Percentiles rank a stretch among this genome's conserved stretches.
Evolutionary conservation across 2,329 filamentous ascomycete species (phyloP).

Genomic region (Hypocrella siamensis): DNA sequence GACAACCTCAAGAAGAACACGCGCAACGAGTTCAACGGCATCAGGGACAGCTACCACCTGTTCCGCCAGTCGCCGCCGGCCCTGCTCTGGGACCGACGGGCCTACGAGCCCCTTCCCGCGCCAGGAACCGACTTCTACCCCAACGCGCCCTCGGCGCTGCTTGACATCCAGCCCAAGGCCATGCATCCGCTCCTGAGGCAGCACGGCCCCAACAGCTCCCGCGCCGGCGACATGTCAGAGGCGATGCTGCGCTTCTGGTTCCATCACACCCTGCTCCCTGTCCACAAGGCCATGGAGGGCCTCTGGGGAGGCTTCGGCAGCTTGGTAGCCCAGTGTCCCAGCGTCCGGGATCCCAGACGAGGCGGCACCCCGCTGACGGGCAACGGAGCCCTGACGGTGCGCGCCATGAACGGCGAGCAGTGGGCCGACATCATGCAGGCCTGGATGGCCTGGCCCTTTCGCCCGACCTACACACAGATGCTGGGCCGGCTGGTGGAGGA

Average conservation of each 20-base stretch:
- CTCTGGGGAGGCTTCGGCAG: constrained; percentile 46
- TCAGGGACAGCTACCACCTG: constrained; percentile 38
- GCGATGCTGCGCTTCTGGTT: constrained; percentile 28
- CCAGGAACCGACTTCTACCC: constrained; percentile 51
- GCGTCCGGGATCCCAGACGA: constrained; percentile 26
- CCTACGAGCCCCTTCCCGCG: constrained; percentile 52
- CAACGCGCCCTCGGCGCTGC: constrained; percentile 34
- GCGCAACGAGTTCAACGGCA: constrained; percentile 19
- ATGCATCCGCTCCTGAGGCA: constrained; percentile 32
- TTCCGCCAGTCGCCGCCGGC: constrained; percentile 32
- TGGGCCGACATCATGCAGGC: constrained; percentile 40
- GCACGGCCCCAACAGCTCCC: constrained; percentile 21
- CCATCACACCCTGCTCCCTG: constrained; percentile 23
- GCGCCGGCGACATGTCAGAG: constrained; percentile 34
- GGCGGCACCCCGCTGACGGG: constrained; percentile 29
- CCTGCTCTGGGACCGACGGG: constrained; percentile 54
- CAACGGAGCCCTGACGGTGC: constrained; percentile 24
- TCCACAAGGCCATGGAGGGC: constrained; percentile 29
- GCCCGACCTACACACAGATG: constrained; percentile 31
- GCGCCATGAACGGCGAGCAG: constrained; percentile 37
- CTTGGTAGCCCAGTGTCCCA: constrained; percentile 30
- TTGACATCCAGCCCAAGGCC: constrained; percentile 51
- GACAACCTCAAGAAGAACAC: constrained; percentile 15
- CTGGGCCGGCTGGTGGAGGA: constrained; percentile 25
- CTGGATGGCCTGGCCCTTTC: constrained; percentile 53